Conservation (phyloP, 2,329 filamentous ascomycete species). For the Cytospora schulzeri region DNA sequence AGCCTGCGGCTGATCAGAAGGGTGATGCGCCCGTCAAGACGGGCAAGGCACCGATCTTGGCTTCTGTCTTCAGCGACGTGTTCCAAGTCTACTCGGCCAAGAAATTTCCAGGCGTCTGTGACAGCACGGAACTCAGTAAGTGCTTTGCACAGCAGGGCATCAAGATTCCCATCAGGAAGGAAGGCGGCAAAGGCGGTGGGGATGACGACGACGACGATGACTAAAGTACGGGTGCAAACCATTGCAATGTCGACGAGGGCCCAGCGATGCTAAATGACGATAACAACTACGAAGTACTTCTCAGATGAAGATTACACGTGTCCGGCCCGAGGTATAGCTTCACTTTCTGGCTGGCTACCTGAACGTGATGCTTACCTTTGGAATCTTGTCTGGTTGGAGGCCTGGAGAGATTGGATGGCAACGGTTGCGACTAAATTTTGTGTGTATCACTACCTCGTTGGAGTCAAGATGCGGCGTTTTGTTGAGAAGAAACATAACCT, state of each 20-base stretch:
- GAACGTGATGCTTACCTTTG: neutral
- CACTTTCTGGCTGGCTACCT: neutral
- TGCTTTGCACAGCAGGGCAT: constrained; percentile 92
- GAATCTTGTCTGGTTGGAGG: neutral
- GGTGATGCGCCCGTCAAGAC: constrained; percentile 59
- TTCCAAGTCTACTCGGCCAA: constrained; percentile 97
- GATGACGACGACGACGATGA: constrained; percentile 50
- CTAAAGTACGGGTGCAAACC: neutral
- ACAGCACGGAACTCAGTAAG: constrained; percentile 88
- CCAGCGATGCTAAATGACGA: neutral
- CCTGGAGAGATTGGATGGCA: neutral
- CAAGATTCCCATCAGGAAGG: constrained; percentile 95
- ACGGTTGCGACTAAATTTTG: neutral
- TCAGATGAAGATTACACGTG: neutral
- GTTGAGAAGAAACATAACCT: neutral
- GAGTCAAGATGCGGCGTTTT: neutral
- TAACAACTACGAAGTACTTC: neutral
- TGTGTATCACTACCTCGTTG: neutral
- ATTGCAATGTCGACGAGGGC: neutral
- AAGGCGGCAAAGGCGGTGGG: constrained; percentile 57
- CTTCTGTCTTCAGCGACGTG: constrained; percentile 80
- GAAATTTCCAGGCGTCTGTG: constrained; percentile 96
- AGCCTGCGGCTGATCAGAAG: constrained; percentile 24
- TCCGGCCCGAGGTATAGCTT: neutral
- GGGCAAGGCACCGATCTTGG: constrained; percentile 78